These are phyloP conservation scores for Fraxinus americana DNA, from an alignment of 257 asterid genomes.

Conservation along the genomic window DNA sequence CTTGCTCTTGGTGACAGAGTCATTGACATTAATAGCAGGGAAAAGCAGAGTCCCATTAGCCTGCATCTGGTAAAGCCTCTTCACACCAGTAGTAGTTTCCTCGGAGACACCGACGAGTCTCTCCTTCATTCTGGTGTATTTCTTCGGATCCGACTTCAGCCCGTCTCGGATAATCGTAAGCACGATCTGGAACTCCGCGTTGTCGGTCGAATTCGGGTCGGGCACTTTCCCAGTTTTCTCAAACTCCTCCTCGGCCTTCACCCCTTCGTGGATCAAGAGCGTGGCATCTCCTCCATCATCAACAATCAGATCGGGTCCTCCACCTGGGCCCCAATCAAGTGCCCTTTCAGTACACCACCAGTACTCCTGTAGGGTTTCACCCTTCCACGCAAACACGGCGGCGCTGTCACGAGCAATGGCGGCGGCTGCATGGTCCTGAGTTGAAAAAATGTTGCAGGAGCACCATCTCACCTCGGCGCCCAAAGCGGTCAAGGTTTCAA, in stretches of 20 bases:
- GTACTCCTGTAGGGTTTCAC: constrained; percentile 3
- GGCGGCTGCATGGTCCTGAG: constrained; percentile 1
- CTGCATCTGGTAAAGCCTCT: constrained; percentile 8
- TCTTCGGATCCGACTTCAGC: constrained; percentile 2
- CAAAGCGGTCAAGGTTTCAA: constrained; percentile 6
- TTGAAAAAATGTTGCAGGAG: constrained; percentile 3
- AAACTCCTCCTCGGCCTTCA: constrained; percentile 1
- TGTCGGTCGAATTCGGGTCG: neutral
- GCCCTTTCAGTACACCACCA: constrained; percentile 8
- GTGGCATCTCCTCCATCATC: constrained; percentile 6
- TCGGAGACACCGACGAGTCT: neutral
- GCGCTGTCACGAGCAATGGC: constrained; percentile 9
- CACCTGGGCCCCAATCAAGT: constrained; percentile 1
- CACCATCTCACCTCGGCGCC: constrained; percentile 8
- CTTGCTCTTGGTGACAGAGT: constrained; percentile 9
- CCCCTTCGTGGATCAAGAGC: neutral
- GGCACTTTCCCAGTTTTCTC: neutral
- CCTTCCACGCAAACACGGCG: constrained; percentile 4
- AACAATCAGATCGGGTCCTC: constrained; percentile 8
- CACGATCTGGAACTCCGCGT: neutral
- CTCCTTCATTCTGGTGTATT: constrained; percentile 2
- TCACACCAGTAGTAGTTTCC: constrained; percentile 8
- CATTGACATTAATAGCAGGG: constrained; percentile 4
- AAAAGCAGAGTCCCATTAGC: constrained; percentile 4
- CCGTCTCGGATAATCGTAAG: constrained; percentile 3